phyloP scores from a whole-genome alignment of 768 basidiomycete genomes.

The Agaricus blazei region DNA sequence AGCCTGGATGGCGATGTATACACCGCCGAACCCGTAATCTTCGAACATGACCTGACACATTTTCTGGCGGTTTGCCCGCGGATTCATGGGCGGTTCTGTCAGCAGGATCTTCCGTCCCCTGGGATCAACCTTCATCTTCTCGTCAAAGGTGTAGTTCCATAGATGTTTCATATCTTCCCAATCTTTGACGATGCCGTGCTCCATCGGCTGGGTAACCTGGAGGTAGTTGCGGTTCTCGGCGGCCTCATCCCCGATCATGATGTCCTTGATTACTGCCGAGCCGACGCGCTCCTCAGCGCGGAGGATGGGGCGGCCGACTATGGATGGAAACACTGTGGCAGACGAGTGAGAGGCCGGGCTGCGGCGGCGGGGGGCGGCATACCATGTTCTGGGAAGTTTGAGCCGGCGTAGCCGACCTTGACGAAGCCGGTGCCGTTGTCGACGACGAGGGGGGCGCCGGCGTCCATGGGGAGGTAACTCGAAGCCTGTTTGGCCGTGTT shows the following conservation, averaged over 20 bases:
- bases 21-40: conserved; percentile 92
- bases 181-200: conserved; percentile 97
- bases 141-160: conserved; percentile 98
- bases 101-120: conserved; percentile 84
- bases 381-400: conserved; percentile 96
- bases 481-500: too few relatives aligned
- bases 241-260: conserved; percentile 98
- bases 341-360: neutral
- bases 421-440: conserved; percentile 92
- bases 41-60: conserved; percentile 99
- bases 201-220: conserved; percentile 97
- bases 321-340: conserved; percentile 83
- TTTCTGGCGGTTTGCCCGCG: conserved; percentile 82
- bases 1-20: conserved; percentile 98
- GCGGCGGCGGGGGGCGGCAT: conserved; percentile 14
- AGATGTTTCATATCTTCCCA: conserved; percentile 99
- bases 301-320: conserved; percentile 94
- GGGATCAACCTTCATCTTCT: conserved; percentile 89
- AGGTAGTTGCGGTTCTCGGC: conserved; percentile 91
- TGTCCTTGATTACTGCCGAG: conserved; percentile 83
- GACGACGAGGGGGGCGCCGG: conserved; percentile 63
- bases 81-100: conserved; percentile 99
- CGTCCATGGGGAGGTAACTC: conserved; percentile 28
- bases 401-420: conserved; percentile 86
- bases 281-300: conserved; percentile 96